Conservation (phyloP, 192 early-diverging fungal species). For the Linnemannia schmuckeri region DNA sequence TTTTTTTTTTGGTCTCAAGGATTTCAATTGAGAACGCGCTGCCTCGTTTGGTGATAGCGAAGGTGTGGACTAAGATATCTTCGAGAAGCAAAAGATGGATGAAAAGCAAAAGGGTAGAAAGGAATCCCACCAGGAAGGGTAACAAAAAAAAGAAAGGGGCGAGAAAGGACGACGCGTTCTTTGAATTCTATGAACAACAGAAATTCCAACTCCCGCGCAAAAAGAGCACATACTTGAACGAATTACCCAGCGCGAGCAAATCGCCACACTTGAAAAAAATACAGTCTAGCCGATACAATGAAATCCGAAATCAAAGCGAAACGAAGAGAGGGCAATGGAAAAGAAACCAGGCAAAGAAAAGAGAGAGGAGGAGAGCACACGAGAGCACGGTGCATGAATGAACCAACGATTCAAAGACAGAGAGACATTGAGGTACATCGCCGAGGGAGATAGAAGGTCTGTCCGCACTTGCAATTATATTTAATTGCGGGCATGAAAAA, state of each 20-base stretch:
- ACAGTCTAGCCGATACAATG: background rate
- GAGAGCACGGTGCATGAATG: conserved; percentile 26
- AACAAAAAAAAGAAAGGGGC: background rate
- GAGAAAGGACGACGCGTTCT: background rate
- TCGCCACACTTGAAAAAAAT: no score
- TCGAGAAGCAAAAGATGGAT: background rate
- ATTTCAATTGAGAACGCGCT: no score
- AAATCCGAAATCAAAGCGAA: background rate
- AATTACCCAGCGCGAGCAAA: no score
- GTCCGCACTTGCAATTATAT: conserved; percentile 1
- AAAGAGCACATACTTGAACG: background rate
- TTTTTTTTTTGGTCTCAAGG: no score
- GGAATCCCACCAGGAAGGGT: background rate
- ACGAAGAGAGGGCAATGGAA: background rate
- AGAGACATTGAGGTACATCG: background rate
- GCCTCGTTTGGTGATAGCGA: no score
- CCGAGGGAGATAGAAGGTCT: conserved; percentile 2
- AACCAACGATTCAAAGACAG: background rate
- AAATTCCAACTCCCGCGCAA: background rate
- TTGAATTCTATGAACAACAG: background rate
- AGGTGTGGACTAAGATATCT: background rate
- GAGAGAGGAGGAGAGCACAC: background rate
- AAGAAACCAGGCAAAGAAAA: background rate
- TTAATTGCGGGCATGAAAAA: conserved; percentile 5
- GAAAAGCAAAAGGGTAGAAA: background rate